Base-by-base conservation (phyloP, 2,329 filamentous ascomycete genomes). In the Rhynchosporium graminicola region DNA sequence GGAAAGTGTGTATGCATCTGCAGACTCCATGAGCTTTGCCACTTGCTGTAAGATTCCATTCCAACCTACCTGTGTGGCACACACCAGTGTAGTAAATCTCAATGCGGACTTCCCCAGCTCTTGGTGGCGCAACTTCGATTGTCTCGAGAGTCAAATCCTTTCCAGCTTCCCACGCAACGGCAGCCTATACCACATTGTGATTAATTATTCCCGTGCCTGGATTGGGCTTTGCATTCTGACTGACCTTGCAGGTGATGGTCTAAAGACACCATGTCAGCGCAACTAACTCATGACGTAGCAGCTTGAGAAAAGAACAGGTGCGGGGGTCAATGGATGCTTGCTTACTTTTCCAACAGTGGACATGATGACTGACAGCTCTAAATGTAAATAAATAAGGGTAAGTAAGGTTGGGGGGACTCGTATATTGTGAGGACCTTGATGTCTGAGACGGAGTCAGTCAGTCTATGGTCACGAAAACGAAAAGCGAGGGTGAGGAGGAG, bases 31-130 rank as follows among this genome's bases (percentile, higher is more conserved):
- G 61, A 65, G 63, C 62, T 57, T 43, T 54, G 15, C 36, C 46
- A 6, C 52, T 10, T 59, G 31, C 62, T 60, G 54, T 40, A 15
- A 4, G 28, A 20, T 10, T 13, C 3, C 33, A 1, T 26, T 42
- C 8, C 31, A 51, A 74, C 77, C 71, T 80, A 95, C 91, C 91
- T 76, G 94, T 99, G 82, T 99, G 95, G 83, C 95, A 99, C 76
- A 99, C 95, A 79, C 95, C 95, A 59, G 95, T 99, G 83, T 97
- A 96, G 83, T 94, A 89, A 76, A 98, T 91, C 82, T 98, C 82
- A 75, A 99, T 97, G 73, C 95, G 91, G 75, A 99, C 95, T 81
- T 99, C 95, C 80, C 96, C 86, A 65, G 94, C 93, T 79, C 84
- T 87, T 64, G 95, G 95, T 67, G 94, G 90, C 59, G 83, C 86